A percentile compares a stretch with the other conserved stretches of the same genome.
Evolutionary conservation across 306 rosid species (phyloP).

Genomic region (Cucumis hystrix): DNA sequence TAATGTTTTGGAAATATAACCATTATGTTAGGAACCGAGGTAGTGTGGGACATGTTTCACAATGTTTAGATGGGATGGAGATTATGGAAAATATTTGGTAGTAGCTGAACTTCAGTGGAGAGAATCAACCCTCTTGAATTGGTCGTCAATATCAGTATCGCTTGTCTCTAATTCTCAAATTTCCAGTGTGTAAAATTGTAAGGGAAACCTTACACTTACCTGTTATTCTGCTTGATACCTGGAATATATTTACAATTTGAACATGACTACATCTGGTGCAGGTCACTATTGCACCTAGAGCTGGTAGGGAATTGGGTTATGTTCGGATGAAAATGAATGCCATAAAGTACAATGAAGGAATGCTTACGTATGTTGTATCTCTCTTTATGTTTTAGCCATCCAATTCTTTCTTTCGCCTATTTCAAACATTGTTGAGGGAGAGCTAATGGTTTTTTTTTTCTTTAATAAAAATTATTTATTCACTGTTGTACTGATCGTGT

Average conservation of each 20-base stretch:
- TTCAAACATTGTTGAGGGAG: background rate
- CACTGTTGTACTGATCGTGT: background rate
- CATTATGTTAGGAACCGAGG: too few relatives aligned
- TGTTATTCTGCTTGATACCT: background rate
- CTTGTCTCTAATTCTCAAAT: too few relatives aligned
- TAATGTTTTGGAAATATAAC: background rate
- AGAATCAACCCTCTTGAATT: too few relatives aligned
- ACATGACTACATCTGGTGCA: slow-evolving; percentile 10
- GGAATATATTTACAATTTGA: background rate
- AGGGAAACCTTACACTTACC: too few relatives aligned
- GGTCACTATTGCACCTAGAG: slow-evolving; percentile 98
- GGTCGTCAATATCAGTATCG: too few relatives aligned
- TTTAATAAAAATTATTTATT: background rate
- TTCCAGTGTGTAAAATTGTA: too few relatives aligned
- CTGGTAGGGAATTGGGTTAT: slow-evolving; percentile 96
- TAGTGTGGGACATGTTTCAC: too few relatives aligned
- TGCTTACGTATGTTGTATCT: slow-evolving; percentile 64
- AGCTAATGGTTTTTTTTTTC: background rate
- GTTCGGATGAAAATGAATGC: slow-evolving; percentile 86
- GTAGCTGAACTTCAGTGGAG: too few relatives aligned
- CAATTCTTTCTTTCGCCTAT: slow-evolving; percentile 1
- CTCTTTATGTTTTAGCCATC: slow-evolving; percentile 1
- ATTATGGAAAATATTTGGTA: too few relatives aligned
- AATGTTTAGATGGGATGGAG: too few relatives aligned
- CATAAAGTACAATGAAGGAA: slow-evolving; percentile 57